These are phyloP conservation scores for Agaricus subrufescens DNA, from an alignment of 768 basidiomycete species.

Conservation along the genomic window DNA sequence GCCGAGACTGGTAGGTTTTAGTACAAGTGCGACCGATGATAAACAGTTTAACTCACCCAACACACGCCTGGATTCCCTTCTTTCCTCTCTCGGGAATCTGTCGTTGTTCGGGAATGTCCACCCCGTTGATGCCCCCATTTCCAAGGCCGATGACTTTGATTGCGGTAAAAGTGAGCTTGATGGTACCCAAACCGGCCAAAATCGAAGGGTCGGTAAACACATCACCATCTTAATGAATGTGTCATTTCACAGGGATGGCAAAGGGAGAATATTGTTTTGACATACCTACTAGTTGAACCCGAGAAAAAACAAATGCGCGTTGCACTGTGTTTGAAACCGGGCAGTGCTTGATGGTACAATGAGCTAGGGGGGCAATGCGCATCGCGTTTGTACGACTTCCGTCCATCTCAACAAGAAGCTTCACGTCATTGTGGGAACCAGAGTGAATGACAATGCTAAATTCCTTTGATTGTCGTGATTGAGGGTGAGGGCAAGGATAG, in stretches of 20 bases:
- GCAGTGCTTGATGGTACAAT: no score
- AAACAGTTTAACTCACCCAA: background rate
- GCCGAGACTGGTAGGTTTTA: background rate
- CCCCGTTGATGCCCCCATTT: no score
- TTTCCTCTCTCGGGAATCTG: slow-evolving; percentile 1
- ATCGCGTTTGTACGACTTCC: no score
- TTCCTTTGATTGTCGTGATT: background rate
- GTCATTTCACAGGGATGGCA: no score
- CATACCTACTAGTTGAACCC: background rate
- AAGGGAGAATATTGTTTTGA: background rate
- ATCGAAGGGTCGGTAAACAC: background rate
- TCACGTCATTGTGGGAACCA: background rate
- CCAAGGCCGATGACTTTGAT: no score
- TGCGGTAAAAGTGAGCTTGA: background rate
- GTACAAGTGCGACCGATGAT: no score
- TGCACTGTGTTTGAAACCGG: background rate
- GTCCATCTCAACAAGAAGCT: no score
- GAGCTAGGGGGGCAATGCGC: no score
- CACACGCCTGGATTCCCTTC: background rate
- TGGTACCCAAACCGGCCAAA: background rate
- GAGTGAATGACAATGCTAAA: background rate
- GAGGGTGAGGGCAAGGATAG: no score
- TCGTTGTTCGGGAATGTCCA: background rate
- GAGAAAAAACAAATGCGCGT: background rate
- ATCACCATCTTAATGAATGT: no score